These are phyloP conservation scores for Annulohypoxylon moriforme DNA, from an alignment of 495 filamentous ascomycete species.

Conservation along the genomic window DNA sequence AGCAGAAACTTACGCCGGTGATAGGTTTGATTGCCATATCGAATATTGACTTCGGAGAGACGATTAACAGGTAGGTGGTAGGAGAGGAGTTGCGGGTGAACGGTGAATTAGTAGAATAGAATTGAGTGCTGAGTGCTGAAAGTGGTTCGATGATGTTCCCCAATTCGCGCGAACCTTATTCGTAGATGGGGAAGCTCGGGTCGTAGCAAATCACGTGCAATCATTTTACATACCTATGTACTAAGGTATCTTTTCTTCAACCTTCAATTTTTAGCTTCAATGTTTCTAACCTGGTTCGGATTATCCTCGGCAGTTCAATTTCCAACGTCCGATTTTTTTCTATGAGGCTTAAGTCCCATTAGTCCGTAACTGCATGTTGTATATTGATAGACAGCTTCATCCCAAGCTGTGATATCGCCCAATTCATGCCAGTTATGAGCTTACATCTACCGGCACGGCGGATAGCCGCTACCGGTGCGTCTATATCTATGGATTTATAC, in stretches of 20 bases:
- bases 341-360: constrained; percentile 9
- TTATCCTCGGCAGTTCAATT: constrained; percentile 26
- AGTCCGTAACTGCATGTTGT: background rate
- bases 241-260: constrained; percentile 10
- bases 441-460: constrained; percentile 57
- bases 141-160: constrained; percentile 37
- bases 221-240: background rate
- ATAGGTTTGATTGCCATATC: constrained; percentile 59
- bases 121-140: constrained; percentile 16
- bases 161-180: constrained; percentile 32
- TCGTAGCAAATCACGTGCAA: constrained; percentile 29
- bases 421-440: constrained; percentile 52
- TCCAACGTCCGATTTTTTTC: constrained; percentile 27
- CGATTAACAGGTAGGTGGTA: constrained; percentile 7
- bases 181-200: background rate
- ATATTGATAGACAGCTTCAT: constrained; percentile 12
- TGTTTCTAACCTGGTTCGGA: constrained; percentile 6
- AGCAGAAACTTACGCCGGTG: constrained; percentile 53
- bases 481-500: background rate
- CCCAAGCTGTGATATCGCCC: constrained; percentile 16
- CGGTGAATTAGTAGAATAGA: constrained; percentile 6
- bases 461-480: constrained; percentile 53
- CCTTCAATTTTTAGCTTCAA: background rate
- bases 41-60: constrained; percentile 37
- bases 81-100: background rate